These are phyloP conservation scores for Thelonectria rubi DNA, from an alignment of 2,329 filamentous ascomycete species.

Conservation along the genomic window DNA sequence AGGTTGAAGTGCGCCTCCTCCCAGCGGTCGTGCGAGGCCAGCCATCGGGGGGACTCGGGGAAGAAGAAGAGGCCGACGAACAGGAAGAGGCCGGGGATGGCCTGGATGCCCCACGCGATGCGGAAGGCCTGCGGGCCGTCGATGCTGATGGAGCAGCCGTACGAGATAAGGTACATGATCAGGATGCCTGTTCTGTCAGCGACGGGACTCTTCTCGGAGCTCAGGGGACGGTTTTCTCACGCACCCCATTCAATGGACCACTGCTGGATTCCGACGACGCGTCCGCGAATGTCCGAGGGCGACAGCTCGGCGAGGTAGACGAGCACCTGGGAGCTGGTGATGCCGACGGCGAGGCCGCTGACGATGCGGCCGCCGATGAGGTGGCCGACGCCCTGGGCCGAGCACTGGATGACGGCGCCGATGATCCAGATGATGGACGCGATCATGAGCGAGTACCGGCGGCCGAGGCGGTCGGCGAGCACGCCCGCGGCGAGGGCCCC, in stretches of 20 bases:
- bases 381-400: slow-evolving; percentile 65
- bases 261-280: slow-evolving; percentile 76
- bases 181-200: slow-evolving; percentile 62
- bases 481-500: slow-evolving; percentile 56
- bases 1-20: slow-evolving; percentile 62
- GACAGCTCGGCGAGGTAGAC: slow-evolving; percentile 75
- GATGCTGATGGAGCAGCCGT: slow-evolving; percentile 66
- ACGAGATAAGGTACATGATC: slow-evolving; percentile 75
- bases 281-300: slow-evolving; percentile 64
- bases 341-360: slow-evolving; percentile 72
- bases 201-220: accelerated
- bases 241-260: slow-evolving; percentile 73
- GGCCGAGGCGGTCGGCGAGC: slow-evolving; percentile 57
- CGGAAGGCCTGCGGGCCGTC: slow-evolving; percentile 66
- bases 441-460: slow-evolving; percentile 56
- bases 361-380: slow-evolving; percentile 66
- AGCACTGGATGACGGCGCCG: slow-evolving; percentile 68
- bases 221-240: neutral
- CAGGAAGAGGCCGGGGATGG: slow-evolving; percentile 67
- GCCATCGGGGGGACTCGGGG: slow-evolving; percentile 70
- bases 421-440: slow-evolving; percentile 61
- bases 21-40: slow-evolving; percentile 69
- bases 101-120: slow-evolving; percentile 71
- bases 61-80: slow-evolving; percentile 67
- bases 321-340: slow-evolving; percentile 72